Percentiles rank a stretch among this genome's conserved stretches.
Conservation (phyloP, 2,329 filamentous ascomycete species). For the Trichoderma polysporum region DNA sequence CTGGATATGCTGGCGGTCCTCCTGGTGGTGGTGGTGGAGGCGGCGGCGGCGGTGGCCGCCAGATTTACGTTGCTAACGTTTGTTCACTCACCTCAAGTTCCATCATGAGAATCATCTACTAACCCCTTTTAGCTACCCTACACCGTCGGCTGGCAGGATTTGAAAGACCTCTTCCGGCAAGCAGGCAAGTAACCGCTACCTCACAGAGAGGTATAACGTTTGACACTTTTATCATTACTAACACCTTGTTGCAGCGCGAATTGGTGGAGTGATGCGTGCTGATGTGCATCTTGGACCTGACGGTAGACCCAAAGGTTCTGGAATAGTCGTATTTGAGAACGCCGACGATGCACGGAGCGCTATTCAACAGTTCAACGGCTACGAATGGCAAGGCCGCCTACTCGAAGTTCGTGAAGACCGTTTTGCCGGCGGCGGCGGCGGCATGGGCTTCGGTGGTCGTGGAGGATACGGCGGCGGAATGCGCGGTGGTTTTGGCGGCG, state of each 20-base stretch:
- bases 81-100: slow-evolving; percentile 47
- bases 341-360: slow-evolving; percentile 93
- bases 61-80: slow-evolving; percentile 98
- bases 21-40: slow-evolving; percentile 54
- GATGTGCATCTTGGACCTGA: slow-evolving; percentile 92
- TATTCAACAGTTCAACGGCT: slow-evolving; percentile 96
- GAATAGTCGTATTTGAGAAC: slow-evolving; percentile 94
- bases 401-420: slow-evolving; percentile 96
- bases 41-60: slow-evolving; percentile 59
- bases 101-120: slow-evolving; percentile 24
- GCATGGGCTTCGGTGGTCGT: slow-evolving; percentile 55
- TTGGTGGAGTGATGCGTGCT: slow-evolving; percentile 84
- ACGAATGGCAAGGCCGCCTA: slow-evolving; percentile 93
- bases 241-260: slow-evolving; percentile 43
- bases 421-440: slow-evolving; percentile 67
- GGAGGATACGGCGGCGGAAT: slow-evolving; percentile 61
- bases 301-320: slow-evolving; percentile 92
- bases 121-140: slow-evolving; percentile 73
- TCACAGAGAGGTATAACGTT: not conserved
- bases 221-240: not conserved
- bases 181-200: slow-evolving; percentile 66
- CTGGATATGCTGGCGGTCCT: slow-evolving; percentile 52
- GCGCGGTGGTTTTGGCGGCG: slow-evolving; percentile 52
- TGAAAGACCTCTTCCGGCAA: slow-evolving; percentile 98
- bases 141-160: slow-evolving; percentile 96